Conservation (phyloP, 306 rosid species). For the Fagus sylvatica region DNA sequence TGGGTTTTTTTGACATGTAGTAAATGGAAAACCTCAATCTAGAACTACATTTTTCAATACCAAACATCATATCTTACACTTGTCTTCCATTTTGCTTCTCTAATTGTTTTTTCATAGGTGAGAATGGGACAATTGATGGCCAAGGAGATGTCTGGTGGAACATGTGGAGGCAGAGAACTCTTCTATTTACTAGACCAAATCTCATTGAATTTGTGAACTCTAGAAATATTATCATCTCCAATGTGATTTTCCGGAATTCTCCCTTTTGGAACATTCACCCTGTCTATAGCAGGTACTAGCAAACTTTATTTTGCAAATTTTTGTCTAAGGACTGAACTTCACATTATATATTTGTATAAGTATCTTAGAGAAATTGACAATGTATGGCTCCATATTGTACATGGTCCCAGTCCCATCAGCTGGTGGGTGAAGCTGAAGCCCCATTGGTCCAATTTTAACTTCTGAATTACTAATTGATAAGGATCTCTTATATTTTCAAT, state of each 20-base stretch:
- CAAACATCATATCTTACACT: not conserved
- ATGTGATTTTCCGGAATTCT: conserved; percentile 75
- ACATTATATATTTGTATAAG: not conserved
- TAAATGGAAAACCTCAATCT: not conserved
- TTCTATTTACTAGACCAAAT: conserved; percentile 78
- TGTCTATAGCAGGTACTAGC: conserved; percentile 79
- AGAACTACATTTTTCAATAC: not conserved
- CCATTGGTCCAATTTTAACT: not conserved
- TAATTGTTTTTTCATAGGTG: conserved; percentile 36
- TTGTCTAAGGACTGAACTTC: not conserved
- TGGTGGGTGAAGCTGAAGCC: not conserved
- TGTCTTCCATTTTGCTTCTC: not conserved
- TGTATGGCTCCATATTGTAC: not conserved
- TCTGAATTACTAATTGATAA: not conserved
- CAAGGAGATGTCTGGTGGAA: conserved; percentile 96
- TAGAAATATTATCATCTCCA: conserved; percentile 64
- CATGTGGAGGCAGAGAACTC: conserved; percentile 93
- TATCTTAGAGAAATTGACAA: not conserved
- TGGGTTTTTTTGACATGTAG: not conserved
- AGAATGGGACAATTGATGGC: conserved; percentile 94
- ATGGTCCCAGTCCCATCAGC: not conserved
- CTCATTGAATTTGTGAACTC: conserved; percentile 83
- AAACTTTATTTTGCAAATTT: not conserved
- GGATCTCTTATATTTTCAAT: not conserved
- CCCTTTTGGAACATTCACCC: conserved; percentile 99